Evolutionary conservation across 352 stramenopile genomes (phyloP).

Genomic region (Phytophthora podocarpi): DNA sequence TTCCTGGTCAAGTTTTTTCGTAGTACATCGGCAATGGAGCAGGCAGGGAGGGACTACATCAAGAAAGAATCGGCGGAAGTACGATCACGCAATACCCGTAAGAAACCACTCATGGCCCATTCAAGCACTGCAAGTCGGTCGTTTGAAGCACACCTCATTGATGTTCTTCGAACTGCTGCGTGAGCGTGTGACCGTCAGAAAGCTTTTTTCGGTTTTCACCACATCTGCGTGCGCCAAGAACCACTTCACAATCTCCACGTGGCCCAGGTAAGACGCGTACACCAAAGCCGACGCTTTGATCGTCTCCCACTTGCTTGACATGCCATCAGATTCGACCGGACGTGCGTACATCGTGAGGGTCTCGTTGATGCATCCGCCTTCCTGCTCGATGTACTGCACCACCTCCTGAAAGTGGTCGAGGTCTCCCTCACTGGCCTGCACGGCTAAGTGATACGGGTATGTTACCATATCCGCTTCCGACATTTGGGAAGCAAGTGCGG

Average conservation of each 20-base stretch:
- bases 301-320: neutral
- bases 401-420: slow-evolving; percentile 1
- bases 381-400: slow-evolving; percentile 10
- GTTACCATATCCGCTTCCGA: neutral
- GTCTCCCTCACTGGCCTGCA: slow-evolving; percentile 10
- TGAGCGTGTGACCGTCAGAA: slow-evolving; percentile 8
- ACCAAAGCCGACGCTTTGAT: slow-evolving; percentile 5
- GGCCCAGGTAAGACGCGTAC: slow-evolving; percentile 13
- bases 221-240: slow-evolving; percentile 24
- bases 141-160: slow-evolving; percentile 6
- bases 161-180: slow-evolving; percentile 5
- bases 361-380: slow-evolving; percentile 12
- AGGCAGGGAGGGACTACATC: no score
- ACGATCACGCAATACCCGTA: no score
- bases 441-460: slow-evolving; percentile 14
- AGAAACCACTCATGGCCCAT: no score
- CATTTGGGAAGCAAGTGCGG: neutral
- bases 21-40: no score
- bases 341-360: slow-evolving; percentile 8
- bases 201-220: slow-evolving; percentile 40
- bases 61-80: no score
- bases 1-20: no score
- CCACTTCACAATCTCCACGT: slow-evolving; percentile 23
- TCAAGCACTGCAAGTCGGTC: neutral
- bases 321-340: neutral